Evolutionary conservation across 164 flowering plant genomes (phyloP).

Genomic region (Tinospora cordifolia): DNA sequence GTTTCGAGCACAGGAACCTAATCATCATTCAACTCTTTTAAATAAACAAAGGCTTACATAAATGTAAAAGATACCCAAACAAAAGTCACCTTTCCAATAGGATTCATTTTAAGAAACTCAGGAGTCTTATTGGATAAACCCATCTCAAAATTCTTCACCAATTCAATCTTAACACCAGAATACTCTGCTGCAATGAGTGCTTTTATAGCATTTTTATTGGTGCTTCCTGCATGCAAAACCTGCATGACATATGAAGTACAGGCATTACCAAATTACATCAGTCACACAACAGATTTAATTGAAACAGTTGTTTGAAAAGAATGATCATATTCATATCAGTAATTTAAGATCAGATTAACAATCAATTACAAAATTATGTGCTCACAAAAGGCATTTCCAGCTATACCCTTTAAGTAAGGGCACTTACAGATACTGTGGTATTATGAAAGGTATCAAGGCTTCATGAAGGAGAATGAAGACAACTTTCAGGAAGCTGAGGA

Average conservation of each 20-base stretch:
- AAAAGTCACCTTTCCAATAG: constrained; percentile 60
- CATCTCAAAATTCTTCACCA: constrained; percentile 55
- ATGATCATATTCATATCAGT: too few species aligned
- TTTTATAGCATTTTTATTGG: constrained; percentile 63
- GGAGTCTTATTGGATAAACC: constrained; percentile 65
- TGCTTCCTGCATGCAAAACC: constrained; percentile 47
- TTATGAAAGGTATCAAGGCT: too few species aligned
- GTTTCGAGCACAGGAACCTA: constrained; percentile 79
- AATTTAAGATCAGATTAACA: too few species aligned
- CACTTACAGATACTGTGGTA: too few species aligned
- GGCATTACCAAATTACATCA: not conserved
- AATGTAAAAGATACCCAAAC: not conserved
- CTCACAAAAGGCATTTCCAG: too few species aligned
- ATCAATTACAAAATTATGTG: too few species aligned
- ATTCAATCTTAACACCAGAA: constrained; percentile 40
- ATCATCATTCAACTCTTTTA: constrained; percentile 8
- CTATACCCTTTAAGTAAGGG: too few species aligned
- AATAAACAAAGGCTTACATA: not conserved
- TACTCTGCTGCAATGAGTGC: constrained; percentile 65
- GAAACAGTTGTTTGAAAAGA: too few species aligned
- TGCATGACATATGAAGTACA: constrained; percentile 12
- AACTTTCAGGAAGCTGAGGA: too few species aligned
- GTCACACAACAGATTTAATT: too few species aligned
- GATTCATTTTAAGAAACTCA: constrained; percentile 69
- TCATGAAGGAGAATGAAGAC: too few species aligned